Evolutionary conservation across 169 alveolate genomes (phyloP), one percentile per base, ranked within the genome.

Genomic region (Eimeria sp.): DNA sequence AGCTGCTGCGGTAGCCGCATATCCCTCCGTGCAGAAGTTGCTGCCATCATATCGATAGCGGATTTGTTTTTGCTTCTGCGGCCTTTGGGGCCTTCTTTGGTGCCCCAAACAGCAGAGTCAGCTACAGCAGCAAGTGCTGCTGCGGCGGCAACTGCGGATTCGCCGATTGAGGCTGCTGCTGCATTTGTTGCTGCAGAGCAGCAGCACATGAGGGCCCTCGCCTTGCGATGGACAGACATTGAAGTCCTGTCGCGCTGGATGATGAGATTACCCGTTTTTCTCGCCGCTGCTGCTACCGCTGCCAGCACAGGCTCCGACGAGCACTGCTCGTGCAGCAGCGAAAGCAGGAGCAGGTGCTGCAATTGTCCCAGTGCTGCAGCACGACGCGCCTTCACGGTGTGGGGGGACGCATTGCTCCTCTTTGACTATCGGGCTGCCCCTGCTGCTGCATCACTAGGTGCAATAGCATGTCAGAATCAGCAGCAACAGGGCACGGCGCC

Each of bases 1-100:
- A 78, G 89, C 89, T 78, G 89, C 89, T 78, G 84, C 84, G 11
- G 89, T 67, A 43, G 89, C 89, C 89, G 89, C 70, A 47, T 78
- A 16, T 49, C 89, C 20, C 65, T 54, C 22, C 89, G 89, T 78
- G 89, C 89, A 18, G 89, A 78, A 54, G 49, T 78, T 45, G 89
- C 89, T 78, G 43, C 70, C 4, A n/a, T 49, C 22, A 13, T 78
- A 22, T 78, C 89, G 40, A 78, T 78, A 25, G 40, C 65, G 65
- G 67, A 78, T 54, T 54, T 78, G 20, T 78, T 78, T n/a, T 49
- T 40, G 65, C 61, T 78, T 65, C 89, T 78, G 89, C 18, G 89
- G 14, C 57, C 67, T 45, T 54, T 78, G 84, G 84, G 57, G 34
- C 57, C 84, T 40, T 34, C 40, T 6, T 25, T n/a, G 57, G 84